These are phyloP conservation scores for Rutidosis leptorrhynchoides DNA, from an alignment of 129 eudicot species.

Conservation along the genomic window DNA sequence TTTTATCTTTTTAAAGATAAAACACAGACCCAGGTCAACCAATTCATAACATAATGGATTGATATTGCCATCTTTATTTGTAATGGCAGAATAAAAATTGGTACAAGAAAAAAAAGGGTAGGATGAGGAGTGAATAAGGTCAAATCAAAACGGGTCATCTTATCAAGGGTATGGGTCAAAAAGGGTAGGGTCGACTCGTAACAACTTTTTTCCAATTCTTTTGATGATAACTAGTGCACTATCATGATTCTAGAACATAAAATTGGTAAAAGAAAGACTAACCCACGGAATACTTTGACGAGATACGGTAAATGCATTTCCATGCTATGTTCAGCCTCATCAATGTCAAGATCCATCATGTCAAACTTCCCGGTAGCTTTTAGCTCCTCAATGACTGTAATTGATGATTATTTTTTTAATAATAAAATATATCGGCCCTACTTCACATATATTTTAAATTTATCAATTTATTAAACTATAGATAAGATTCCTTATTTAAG, in stretches of 20 bases:
- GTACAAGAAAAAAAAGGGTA: neutral
- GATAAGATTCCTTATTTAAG: neutral
- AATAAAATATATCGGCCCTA: neutral
- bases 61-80: neutral
- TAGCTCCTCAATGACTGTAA: slow-evolving; percentile 74
- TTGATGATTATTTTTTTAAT: neutral
- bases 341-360: slow-evolving; percentile 80
- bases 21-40: neutral
- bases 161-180: neutral
- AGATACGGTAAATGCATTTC: slow-evolving; percentile 99
- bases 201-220: neutral
- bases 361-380: slow-evolving; percentile 89
- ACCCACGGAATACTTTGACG: slow-evolving; percentile 91
- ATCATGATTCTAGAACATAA: slow-evolving; percentile 4
- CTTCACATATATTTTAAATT: neutral
- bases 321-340: slow-evolving; percentile 99
- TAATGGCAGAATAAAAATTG: neutral
- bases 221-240: neutral
- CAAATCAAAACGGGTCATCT: neutral
- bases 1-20: neutral
- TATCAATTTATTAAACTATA: neutral
- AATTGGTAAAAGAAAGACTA: slow-evolving; percentile 16
- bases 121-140: neutral
- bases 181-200: neutral
- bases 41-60: neutral